A percentile compares a stretch with the other conserved stretches of the same genome.
phyloP scores from a whole-genome alignment of 2,329 filamentous ascomycete species.

The Xylaria sp. region DNA sequence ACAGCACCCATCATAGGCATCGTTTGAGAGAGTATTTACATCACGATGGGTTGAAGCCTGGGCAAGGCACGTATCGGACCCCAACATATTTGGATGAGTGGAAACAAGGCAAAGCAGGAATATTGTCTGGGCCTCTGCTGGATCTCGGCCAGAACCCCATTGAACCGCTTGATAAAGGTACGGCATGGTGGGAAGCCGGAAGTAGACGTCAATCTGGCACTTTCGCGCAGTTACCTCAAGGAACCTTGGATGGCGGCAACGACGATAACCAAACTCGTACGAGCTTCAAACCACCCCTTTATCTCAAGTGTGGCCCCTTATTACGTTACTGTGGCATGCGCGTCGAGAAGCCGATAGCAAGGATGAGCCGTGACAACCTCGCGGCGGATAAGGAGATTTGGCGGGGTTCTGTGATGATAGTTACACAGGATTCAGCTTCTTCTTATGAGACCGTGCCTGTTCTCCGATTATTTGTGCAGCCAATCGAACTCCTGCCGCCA shows the following conservation, averaged over 20 bases:
- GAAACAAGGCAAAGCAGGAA: constrained; percentile 73
- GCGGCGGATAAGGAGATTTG: constrained; percentile 77
- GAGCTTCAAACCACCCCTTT: constrained; percentile 83
- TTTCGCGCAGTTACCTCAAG: constrained; percentile 61
- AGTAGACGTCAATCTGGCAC: constrained; percentile 59
- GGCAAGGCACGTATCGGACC: constrained; percentile 67
- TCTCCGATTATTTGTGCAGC: constrained; percentile 86
- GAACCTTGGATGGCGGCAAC: constrained; percentile 74
- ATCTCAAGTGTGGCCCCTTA: constrained; percentile 89
- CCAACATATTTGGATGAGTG: constrained; percentile 75
- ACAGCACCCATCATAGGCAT: constrained; percentile 39
- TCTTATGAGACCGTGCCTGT: constrained; percentile 83
- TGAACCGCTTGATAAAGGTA: constrained; percentile 58
- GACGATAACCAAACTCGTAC: constrained; percentile 72
- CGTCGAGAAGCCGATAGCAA: constrained; percentile 62
- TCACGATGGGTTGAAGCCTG: constrained; percentile 53
- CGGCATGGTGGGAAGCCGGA: constrained; percentile 81
- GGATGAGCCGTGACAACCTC: constrained; percentile 51
- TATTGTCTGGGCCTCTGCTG: constrained; percentile 67
- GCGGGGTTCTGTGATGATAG: constrained; percentile 95
- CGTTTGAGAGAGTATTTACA: constrained; percentile 46
- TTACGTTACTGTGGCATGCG: constrained; percentile 89
- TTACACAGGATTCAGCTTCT: constrained; percentile 85
- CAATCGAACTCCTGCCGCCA: constrained; percentile 81
- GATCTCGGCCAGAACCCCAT: constrained; percentile 61